Conservation (phyloP, 306 rosid species). For the Neltuma alba region DNA sequence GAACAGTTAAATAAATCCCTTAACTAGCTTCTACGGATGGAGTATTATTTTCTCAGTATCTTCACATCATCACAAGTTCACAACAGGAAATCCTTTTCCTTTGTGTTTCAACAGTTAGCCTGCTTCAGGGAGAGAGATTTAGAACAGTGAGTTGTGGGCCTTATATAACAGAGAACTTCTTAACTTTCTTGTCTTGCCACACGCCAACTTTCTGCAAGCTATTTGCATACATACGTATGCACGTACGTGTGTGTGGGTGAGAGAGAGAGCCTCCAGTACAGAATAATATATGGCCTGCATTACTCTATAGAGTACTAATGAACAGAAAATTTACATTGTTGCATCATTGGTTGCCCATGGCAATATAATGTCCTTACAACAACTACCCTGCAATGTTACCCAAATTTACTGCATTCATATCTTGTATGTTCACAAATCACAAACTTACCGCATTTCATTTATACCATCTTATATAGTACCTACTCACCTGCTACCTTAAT, state of each 20-base stretch:
- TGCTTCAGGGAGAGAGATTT: neutral
- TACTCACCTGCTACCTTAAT: neutral
- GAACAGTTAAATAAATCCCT: too few species aligned
- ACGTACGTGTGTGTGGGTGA: too few species aligned
- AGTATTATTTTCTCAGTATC: neutral
- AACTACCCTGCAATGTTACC: neutral
- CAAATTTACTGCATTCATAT: too few species aligned
- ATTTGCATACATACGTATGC: neutral
- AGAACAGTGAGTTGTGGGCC: neutral
- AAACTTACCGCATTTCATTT: conserved; percentile 9
- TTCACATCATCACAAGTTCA: neutral
- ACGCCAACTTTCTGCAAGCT: conserved; percentile 5
- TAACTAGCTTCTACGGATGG: too few species aligned
- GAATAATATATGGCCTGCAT: too few species aligned
- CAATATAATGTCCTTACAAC: conserved; percentile 4
- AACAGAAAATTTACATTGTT: neutral
- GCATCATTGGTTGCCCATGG: conserved; percentile 8
- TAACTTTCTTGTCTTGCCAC: conserved; percentile 2
- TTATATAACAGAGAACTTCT: neutral
- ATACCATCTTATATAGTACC: conserved; percentile 21
- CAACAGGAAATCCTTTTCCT: neutral
- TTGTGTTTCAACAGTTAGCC: neutral
- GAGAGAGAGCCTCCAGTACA: too few species aligned
- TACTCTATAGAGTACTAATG: conserved; percentile 2
- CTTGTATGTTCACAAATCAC: too few species aligned